Evolutionary conservation across 768 basidiomycete species (phyloP), one percentile per base, ranked within the genome.

Genomic region (Rhizopogon sp.): DNA sequence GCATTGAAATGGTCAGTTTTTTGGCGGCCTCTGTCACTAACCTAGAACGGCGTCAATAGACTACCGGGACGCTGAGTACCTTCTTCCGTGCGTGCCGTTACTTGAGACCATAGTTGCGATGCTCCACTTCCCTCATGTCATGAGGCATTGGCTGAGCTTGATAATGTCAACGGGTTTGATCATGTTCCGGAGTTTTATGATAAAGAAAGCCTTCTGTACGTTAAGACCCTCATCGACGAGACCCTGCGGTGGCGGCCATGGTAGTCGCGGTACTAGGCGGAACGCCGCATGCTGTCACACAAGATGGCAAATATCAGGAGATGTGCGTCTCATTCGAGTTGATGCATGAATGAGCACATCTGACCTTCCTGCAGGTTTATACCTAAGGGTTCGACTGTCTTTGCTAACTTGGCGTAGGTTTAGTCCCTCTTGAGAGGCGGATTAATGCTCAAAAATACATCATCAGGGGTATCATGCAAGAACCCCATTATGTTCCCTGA

Each of bases 71-170:
- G 25, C 25, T 4, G 4, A 25, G 25, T 25, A 25, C 25, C 25
- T 25, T 25, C 25, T 25, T 25, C 4, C 25, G 25, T 25, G 25
- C 25, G 25, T 25, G 25, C 25, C 25, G 25, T 25, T 25, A 25
- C 25, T 25, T 25, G 25, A 25, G 25, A 49, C 8, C 58, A 45
- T 70, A 29, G 39, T 67, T 22, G 64, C 60, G 5, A 66, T 69
- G 65, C 58, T 61, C 7, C 43, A 56, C 5, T 57, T 67, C 46
- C 70, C 68, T 1, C 56, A 67, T 20, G 61, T 62, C 3, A 67
- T 67, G 52, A 52, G 33, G 69, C 64, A 0, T 59, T 64, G 33
- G 56, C n/a, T 1, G 62, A 69, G 50, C 45, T 72, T 5, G 64
- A 71, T 29, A 43, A 54, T 5, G 25, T 25, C 25, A 25, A 4